A percentile compares a stretch with the other conserved stretches of the same genome.
Conservation (phyloP, 2,329 filamentous ascomycete genomes). For the Lachnellula arida region DNA sequence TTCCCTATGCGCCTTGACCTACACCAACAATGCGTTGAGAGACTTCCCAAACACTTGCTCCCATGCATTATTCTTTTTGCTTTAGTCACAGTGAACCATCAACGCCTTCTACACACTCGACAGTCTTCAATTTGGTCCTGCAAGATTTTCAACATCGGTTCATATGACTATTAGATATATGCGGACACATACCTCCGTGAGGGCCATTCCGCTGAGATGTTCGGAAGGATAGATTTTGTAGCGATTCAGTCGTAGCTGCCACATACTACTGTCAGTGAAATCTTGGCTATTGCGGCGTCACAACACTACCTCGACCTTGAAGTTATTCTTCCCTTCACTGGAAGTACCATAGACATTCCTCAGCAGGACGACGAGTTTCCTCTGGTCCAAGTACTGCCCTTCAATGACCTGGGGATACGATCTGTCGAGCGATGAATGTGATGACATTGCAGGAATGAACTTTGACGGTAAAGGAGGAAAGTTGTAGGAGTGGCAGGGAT, state of each 20-base stretch:
- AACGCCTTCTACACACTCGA: constrained; percentile 6
- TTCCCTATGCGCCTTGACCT: no score
- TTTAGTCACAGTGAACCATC: not conserved
- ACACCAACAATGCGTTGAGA: no score
- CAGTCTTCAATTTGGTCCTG: constrained; percentile 21
- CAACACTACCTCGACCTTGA: constrained; percentile 17
- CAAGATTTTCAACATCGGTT: not conserved
- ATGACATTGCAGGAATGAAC: not conserved
- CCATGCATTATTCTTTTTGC: not conserved
- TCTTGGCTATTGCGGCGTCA: not conserved
- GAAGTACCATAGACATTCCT: constrained; percentile 17
- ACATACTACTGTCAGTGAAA: not conserved
- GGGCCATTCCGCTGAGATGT: not conserved
- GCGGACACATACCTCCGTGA: constrained; percentile 12
- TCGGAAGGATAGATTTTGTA: constrained; percentile 22
- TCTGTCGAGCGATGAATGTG: not conserved
- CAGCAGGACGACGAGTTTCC: constrained; percentile 16
- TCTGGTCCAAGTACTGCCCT: constrained; percentile 18
- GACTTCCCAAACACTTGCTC: not conserved
- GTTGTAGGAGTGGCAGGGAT: not conserved
- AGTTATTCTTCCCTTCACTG: constrained; percentile 19
- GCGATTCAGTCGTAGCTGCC: constrained; percentile 18
- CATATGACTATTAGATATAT: not conserved
- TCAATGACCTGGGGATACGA: constrained; percentile 17
- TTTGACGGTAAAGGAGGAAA: not conserved